Conservation (phyloP, 805 yeast species). For the Myxozyma neotropica region DNA sequence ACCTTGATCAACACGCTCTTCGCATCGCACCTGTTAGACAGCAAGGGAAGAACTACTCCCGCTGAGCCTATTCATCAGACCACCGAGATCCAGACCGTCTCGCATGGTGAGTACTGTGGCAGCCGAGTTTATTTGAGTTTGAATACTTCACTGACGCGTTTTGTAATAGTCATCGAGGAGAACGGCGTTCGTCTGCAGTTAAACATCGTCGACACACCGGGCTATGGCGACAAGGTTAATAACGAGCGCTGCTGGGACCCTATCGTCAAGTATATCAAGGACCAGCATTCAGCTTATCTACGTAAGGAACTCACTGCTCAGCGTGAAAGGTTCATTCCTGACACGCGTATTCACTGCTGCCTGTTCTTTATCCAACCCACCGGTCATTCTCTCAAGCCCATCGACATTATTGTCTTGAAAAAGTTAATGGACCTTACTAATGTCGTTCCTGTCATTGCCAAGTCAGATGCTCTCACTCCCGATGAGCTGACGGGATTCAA, state of each 20-base stretch:
- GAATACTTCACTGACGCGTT: background rate
- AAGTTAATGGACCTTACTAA: constrained; percentile 87
- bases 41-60: constrained; percentile 69
- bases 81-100: constrained; percentile 37
- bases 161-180: constrained; percentile 59
- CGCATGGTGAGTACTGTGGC: constrained; percentile 33
- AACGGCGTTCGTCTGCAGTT: constrained; percentile 83
- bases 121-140: background rate
- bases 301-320: constrained; percentile 87
- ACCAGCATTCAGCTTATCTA: constrained; percentile 82
- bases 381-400: constrained; percentile 67
- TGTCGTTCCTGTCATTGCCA: constrained; percentile 94
- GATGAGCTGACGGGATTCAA: constrained; percentile 83
- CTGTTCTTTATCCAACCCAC: constrained; percentile 90
- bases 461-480: constrained; percentile 84
- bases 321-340: constrained; percentile 71
- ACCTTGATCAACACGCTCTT: constrained; percentile 90
- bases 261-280: constrained; percentile 83
- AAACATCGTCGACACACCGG: constrained; percentile 94
- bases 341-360: constrained; percentile 91
- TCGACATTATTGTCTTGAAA: constrained; percentile 80
- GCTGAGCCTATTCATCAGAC: constrained; percentile 81
- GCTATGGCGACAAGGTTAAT: constrained; percentile 90
- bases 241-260: constrained; percentile 85
- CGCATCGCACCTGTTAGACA: constrained; percentile 73